A percentile compares a stretch with the other conserved stretches of the same genome.
Evolutionary conservation across 75 land plant genomes (phyloP).

Genomic region (Sequoia sempervirens): DNA sequence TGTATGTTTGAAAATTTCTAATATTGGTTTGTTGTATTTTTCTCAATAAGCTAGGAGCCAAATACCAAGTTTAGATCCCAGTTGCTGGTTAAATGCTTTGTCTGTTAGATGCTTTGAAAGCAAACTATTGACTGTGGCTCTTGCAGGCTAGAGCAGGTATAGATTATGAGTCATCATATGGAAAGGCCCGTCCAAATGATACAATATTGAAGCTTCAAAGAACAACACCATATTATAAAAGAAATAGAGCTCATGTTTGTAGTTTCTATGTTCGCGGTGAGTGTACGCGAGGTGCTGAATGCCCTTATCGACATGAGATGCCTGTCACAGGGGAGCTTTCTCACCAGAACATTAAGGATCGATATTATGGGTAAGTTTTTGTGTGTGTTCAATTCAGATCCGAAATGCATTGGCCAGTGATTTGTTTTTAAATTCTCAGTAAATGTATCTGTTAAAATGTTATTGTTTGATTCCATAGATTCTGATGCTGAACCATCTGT

Average conservation of each 20-base stretch:
- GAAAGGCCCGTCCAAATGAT: slow-evolving; percentile 91
- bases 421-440: background rate
- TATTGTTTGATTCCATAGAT: background rate
- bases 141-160: slow-evolving; percentile 91
- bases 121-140: slow-evolving; percentile 1
- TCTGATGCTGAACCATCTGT: background rate
- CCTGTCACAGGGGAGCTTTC: slow-evolving; percentile 91
- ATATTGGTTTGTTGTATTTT: background rate
- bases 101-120: background rate
- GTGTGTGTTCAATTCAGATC: background rate
- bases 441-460: background rate
- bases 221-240: slow-evolving; percentile 91
- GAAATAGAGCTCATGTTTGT: slow-evolving; percentile 95
- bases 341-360: slow-evolving; percentile 96
- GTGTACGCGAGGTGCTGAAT: slow-evolving; percentile 95
- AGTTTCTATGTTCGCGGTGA: slow-evolving; percentile 93
- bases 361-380: slow-evolving; percentile 87
- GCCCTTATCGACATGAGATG: slow-evolving; percentile 99
- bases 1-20: background rate
- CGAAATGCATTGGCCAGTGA: background rate
- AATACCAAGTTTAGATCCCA: background rate
- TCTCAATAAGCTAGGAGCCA: background rate
- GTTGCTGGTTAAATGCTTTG: background rate
- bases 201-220: slow-evolving; percentile 97
- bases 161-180: slow-evolving; percentile 95